Conservation (phyloP, 495 filamentous ascomycete genomes). For the Xylaria cubensis region DNA sequence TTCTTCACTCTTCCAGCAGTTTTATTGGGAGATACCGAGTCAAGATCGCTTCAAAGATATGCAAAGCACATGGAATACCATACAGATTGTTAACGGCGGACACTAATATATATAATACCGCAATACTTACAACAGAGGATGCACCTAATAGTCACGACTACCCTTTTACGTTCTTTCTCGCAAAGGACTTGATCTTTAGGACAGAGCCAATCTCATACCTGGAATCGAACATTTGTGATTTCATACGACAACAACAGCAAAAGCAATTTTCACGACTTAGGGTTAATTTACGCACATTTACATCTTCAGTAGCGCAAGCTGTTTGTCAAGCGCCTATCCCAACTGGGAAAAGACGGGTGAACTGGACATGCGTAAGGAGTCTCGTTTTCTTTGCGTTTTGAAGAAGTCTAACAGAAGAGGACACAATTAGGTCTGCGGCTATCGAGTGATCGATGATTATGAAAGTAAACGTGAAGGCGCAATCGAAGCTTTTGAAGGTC, state of each 20-base stretch:
- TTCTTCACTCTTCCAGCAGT: neutral
- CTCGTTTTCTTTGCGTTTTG: neutral
- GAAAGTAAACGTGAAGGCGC: neutral
- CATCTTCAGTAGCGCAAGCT: neutral
- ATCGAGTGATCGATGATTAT: constrained; percentile 9
- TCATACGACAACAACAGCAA: constrained; percentile 2
- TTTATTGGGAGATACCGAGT: neutral
- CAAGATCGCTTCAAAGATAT: constrained; percentile 2
- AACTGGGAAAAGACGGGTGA: neutral
- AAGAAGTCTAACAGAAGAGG: neutral
- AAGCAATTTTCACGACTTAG: neutral
- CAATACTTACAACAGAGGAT: neutral
- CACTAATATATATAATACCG: neutral
- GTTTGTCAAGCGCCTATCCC: neutral
- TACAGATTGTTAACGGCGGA: neutral
- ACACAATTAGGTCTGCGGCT: neutral
- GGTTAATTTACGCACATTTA: neutral
- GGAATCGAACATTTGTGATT: neutral
- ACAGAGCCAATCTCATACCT: constrained; percentile 4
- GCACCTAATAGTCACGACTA: neutral
- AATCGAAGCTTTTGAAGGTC: neutral
- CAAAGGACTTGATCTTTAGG: constrained; percentile 4
- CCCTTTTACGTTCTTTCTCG: neutral
- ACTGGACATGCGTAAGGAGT: constrained; percentile 10
- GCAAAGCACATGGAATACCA: neutral